These are phyloP conservation scores for Neoscytalidium dimidiatum DNA, from an alignment of 2,329 filamentous ascomycete species.

Conservation along the genomic window DNA sequence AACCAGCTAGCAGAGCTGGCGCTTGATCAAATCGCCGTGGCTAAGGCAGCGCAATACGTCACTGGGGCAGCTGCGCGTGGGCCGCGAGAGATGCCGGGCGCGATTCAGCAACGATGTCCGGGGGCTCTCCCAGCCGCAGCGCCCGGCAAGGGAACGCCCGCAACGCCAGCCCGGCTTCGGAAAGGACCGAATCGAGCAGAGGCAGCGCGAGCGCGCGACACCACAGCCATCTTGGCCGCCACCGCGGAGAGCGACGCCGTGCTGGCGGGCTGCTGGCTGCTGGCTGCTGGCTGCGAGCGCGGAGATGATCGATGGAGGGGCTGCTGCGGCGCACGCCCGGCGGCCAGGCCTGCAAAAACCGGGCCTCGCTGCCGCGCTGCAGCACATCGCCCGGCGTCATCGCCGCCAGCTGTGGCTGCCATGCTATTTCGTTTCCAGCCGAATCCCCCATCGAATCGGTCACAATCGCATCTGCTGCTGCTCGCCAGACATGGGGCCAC, in stretches of 20 bases:
- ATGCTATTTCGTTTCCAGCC: conserved; percentile 18
- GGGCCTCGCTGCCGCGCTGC: background rate
- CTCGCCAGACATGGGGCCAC: conserved; percentile 6
- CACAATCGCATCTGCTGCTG: conserved; percentile 9
- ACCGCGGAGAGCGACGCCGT: background rate
- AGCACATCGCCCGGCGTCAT: conserved; percentile 5
- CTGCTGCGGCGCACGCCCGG: background rate
- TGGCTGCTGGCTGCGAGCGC: background rate
- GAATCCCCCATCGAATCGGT: conserved; percentile 14
- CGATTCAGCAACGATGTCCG: background rate
- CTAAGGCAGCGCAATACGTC: conserved; percentile 17
- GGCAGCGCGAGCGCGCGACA: background rate
- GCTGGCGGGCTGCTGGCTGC: background rate
- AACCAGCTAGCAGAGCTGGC: conserved; percentile 13
- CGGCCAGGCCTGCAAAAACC: conserved; percentile 7
- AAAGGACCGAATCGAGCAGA: conserved; percentile 14
- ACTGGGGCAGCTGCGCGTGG: conserved; percentile 11
- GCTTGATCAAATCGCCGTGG: conserved; percentile 8
- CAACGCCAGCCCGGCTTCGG: conserved; percentile 15
- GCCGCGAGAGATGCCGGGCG: conserved; percentile 11
- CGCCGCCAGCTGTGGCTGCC: conserved; percentile 13
- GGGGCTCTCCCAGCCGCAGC: conserved; percentile 3
- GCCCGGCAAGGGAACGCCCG: conserved; percentile 14
- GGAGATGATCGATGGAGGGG: conserved; percentile 10
- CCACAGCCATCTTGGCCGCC: background rate